phyloP scores from a whole-genome alignment of 352 stramenopile genomes.

The Globisporangium solare region DNA sequence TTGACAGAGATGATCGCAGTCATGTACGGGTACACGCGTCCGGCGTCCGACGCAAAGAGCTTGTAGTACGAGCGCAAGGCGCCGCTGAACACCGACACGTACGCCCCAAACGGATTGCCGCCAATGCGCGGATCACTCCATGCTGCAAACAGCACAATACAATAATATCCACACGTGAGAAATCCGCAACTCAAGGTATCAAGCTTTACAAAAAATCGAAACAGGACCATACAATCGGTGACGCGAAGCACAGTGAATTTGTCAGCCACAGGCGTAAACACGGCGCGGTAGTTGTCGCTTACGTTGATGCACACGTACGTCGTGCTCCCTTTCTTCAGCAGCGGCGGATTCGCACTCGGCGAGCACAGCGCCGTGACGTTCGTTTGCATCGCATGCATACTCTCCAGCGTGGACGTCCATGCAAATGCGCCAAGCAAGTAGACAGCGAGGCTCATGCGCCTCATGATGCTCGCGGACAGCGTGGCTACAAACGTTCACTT shows the following conservation, averaged over 20 bases:
- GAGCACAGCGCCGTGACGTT: conserved; percentile 67
- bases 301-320: conserved; percentile 81
- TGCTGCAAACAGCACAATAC: conserved; percentile 37
- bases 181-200: neutral
- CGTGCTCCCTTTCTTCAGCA: conserved; percentile 46
- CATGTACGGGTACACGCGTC: conserved; percentile 62
- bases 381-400: conserved; percentile 25
- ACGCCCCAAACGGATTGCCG: conserved; percentile 37
- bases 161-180: conserved; percentile 1
- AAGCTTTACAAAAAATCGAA: neutral
- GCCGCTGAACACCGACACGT: conserved; percentile 65
- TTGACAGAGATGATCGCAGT: conserved; percentile 80
- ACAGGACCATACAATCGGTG: conserved; percentile 49
- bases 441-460: neutral
- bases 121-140: conserved; percentile 69
- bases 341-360: conserved; percentile 36
- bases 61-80: conserved; percentile 70
- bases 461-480: neutral
- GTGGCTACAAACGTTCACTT: neutral
- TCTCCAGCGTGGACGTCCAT: neutral
- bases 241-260: conserved; percentile 76
- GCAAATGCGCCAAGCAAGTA: conserved; percentile 6
- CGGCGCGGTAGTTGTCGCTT: conserved; percentile 63
- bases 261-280: conserved; percentile 73
- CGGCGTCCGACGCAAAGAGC: conserved; percentile 44